Evolutionary conservation across 2,329 filamentous ascomycete genomes (phyloP), one percentile per base, ranked within the genome.

Genomic region (Penicillium sp.): DNA sequence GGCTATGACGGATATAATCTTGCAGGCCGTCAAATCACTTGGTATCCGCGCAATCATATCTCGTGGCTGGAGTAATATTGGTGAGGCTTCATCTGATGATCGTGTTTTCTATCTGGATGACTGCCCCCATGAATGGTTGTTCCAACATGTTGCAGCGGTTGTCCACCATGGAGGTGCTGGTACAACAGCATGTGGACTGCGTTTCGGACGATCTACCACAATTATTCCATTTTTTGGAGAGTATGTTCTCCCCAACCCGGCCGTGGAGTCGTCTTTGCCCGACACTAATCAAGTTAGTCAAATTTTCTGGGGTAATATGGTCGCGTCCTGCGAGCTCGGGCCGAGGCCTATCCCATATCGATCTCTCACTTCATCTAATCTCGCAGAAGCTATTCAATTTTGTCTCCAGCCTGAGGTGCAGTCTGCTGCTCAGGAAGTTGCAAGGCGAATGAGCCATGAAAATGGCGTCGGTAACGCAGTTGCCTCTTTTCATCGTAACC

Each of bases 111-210:
- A 80, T 65, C 69, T 86, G 8, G 83, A 78, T 2, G 82, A 85
- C 57, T 81, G 79, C 40, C 84, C 83, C 1, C 83, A 85, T 57
- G 81, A 85, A 62, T 86, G 84, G 84, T 74, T 86, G 0, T 86
- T 86, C 66, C 78, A 83, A 63, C 76, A 79, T n/a, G 83, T 85
- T 3, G 77, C 81, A 0, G 79, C 78, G 38, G 84, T 45, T 19
- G 37, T 40, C 37, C 48, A 52, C 16, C 48, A 52, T 13, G 30
- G 48, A 14, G 26, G 48, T 4, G 48, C 48, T 3, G 48, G 48
- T 5, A 52, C 42, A 1, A 45, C 19, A 25, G 42, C 48, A 52
- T 38, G 49, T 38, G 49, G 49, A 14, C 33, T 38, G 26, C 49
- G 25, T 6, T 35, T 38, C 25, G 33, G 33, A 19, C 25, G 49